Evolutionary conservation across 306 rosid species (phyloP).

Genomic region (Prinsepia uniflora): DNA sequence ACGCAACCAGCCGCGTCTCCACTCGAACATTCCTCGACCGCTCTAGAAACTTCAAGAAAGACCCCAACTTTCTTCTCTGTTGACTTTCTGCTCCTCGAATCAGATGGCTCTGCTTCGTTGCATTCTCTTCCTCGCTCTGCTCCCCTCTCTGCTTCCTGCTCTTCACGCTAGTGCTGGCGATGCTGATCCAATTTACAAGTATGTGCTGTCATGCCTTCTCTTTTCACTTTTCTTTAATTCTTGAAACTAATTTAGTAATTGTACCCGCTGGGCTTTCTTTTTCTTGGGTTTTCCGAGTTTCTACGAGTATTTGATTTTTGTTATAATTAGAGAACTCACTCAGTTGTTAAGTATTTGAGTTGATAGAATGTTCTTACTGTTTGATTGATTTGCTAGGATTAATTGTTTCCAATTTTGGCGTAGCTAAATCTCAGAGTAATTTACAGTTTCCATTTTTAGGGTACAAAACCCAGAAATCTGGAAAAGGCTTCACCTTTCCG

Average conservation of each 20-base stretch:
- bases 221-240: neutral
- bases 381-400: slow-evolving; percentile 13
- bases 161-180: slow-evolving; percentile 65
- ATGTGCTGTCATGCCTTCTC: neutral
- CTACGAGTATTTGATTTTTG: neutral
- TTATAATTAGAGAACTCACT: neutral
- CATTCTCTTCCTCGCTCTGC: slow-evolving; percentile 33
- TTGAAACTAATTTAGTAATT: neutral
- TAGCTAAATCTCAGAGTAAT: neutral
- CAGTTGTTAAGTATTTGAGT: neutral
- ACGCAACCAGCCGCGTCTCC: slow-evolving; percentile 17
- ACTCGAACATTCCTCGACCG: slow-evolving; percentile 28
- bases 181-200: slow-evolving; percentile 79
- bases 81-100: slow-evolving; percentile 44
- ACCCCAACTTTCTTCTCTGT: slow-evolving; percentile 18
- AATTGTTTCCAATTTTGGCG: neutral
- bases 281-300: neutral
- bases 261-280: neutral
- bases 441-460: neutral
- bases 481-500: slow-evolving; percentile 1
- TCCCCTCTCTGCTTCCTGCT: slow-evolving; percentile 33
- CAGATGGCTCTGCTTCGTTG: slow-evolving; percentile 51
- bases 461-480: slow-evolving; percentile 1
- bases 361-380: slow-evolving; percentile 2
- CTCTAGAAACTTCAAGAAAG: slow-evolving; percentile 37